Evolutionary conservation across 1,284 basidiomycete genomes (phyloP), one percentile per base, ranked within the genome.

Genomic region (Cryptococcus jaspeensis): DNA sequence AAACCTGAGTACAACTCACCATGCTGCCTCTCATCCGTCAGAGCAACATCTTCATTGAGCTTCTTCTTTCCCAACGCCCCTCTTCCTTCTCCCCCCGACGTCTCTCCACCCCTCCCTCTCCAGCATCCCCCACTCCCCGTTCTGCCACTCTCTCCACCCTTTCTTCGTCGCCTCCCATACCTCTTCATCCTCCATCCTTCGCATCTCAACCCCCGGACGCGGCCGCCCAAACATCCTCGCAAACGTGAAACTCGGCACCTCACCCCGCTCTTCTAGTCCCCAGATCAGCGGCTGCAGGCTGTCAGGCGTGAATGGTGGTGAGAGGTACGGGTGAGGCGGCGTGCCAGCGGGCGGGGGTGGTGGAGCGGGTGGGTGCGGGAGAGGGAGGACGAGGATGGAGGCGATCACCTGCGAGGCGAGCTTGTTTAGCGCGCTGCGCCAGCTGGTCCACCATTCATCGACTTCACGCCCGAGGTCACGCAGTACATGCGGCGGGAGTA

Each of bases 131-230:
- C 41, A 25, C 40, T 58, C 45, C 9, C 45, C 51, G 23, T 48
- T 23, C 51, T 53, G 45, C 50, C 47, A 52, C 20, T 49, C 47
- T 25, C 51, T 53, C 46, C 41, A 35, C 25, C 55, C 55, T n/a
- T 37, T 58, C 39, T 39, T 12, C 20, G 40, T 44, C 22, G 55
- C 55, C 36, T 47, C 40, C 37, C 28, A 25, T n/a, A 46, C 55
- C 28, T 56, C 55, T 1, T 44, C 32, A 4, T 44, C 20, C 8
- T 41, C 51, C 56, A 53, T 47, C 37, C 41, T 53, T 35, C 56
- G n/a, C 32, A 47, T 9, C 32, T 16, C 36, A 22, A 45, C 49
- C 22, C 37, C 32, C 9, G 28, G 41, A 4, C 28, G 28, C 9
- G 13, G n/a, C 2, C 22, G 2, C 8, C 55, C 55, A 42, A 52